Evolutionary conservation across 371 early-diverging fungal genomes (phyloP), one percentile per base, ranked within the genome.

Genomic region (Massospora cicadina): DNA sequence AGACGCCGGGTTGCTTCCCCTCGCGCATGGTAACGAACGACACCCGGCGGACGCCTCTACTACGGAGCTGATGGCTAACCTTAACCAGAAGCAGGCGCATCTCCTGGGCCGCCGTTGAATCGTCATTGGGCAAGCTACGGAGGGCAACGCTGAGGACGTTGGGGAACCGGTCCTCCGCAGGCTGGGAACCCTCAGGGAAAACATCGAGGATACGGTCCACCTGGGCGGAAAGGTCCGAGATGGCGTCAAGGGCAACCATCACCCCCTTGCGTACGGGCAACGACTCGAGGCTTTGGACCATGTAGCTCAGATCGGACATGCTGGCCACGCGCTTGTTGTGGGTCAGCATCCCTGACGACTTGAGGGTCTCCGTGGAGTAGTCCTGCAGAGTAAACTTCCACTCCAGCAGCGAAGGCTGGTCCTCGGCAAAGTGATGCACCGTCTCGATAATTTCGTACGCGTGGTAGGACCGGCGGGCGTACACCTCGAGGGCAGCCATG

Each of bases 381-480:
- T 80, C 80, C 56, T 81, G 80, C 29, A 88, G 78, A 66, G 83
- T 77, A 72, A 90, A 90, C 65, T 86, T 82, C 90, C 90, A 90
- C 64, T 84, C 81, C 67, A 90, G 73, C 66, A 84, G 82, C n/a
- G n/a, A n/a, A 33, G 89, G 88, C 33, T 58, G 66, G 12, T 30
- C 23, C 43, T 74, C 76, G 58, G 86, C 86, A 54, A 85, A 77
- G 67, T 81, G 76, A 71, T 90, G 89, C 70, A 85, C 85, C 66
- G 88, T 81, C 67, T 87, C 87, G 66, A 87, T 72, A 55, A 90
- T 82, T 72, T 90, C 85, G 79, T 94, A 95, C 53, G 94, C 93
- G 73, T 95, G 93, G 86, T 95, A 93, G 5, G 95, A 86, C 65
- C 90, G 93, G 65, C 93, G 86, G 65, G 91, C 88, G 77, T 98